Percentiles rank a stretch among this genome's conserved stretches.
phyloP scores from a whole-genome alignment of 2,329 filamentous ascomycete species.

The Colletotrichum chrysophilum region DNA sequence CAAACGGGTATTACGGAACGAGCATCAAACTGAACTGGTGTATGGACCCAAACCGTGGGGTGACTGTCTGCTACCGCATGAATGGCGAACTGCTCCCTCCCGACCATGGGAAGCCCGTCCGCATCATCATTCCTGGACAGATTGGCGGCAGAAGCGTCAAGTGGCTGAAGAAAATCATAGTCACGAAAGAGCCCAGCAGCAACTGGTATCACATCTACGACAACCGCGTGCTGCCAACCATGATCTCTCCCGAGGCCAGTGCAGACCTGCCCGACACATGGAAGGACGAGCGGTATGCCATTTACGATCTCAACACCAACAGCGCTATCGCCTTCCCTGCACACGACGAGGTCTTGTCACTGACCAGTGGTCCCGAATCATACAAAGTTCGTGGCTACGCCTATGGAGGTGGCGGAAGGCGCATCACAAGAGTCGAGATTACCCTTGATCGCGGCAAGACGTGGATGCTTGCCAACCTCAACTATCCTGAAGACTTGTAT shows the following conservation, averaged over 20 bases:
- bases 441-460: constrained; percentile 82
- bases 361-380: constrained; percentile 41
- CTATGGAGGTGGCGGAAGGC: constrained; percentile 85
- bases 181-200: constrained; percentile 80
- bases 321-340: constrained; percentile 81
- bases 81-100: constrained; percentile 82
- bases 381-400: constrained; percentile 83
- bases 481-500: constrained; percentile 87
- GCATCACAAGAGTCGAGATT: constrained; percentile 82
- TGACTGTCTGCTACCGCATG: constrained; percentile 90
- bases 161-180: constrained; percentile 82
- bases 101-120: constrained; percentile 85
- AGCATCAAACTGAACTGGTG: constrained; percentile 89
- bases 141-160: constrained; percentile 94
- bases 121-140: constrained; percentile 86
- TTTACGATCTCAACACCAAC: constrained; percentile 90
- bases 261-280: constrained; percentile 77
- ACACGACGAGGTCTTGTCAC: constrained; percentile 71
- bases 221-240: constrained; percentile 87
- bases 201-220: constrained; percentile 98
- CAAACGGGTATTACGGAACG: constrained; percentile 89
- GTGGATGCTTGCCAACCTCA: constrained; percentile 79
- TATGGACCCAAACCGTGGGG: constrained; percentile 80
- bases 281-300: constrained; percentile 89
- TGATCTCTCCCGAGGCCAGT: constrained; percentile 81